Conservation (phyloP, 495 filamentous ascomycete genomes). For the Annulohypoxylon moriforme region DNA sequence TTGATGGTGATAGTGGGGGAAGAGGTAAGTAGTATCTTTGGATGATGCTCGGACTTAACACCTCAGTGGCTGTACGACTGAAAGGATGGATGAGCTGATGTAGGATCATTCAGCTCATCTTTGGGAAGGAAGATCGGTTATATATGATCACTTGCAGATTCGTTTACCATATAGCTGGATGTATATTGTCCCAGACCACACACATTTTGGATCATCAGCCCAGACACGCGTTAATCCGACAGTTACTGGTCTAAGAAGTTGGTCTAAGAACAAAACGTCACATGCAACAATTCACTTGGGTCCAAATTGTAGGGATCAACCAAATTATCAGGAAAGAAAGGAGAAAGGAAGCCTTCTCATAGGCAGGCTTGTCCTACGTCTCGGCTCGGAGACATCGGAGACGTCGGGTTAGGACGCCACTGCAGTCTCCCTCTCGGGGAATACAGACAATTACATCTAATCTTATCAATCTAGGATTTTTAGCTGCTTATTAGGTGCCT, state of each 20-base stretch:
- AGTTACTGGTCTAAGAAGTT: neutral
- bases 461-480: constrained; percentile 2
- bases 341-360: neutral
- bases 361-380: neutral
- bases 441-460: neutral
- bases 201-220: neutral
- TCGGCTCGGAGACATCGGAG: constrained; percentile 42
- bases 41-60: neutral
- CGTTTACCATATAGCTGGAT: neutral
- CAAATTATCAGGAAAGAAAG: neutral
- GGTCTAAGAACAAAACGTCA: neutral
- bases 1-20: neutral
- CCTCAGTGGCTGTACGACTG: neutral
- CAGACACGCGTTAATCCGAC: neutral
- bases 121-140: neutral
- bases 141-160: neutral
- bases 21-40: neutral
- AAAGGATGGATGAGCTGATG: neutral
- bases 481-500: too few relatives aligned
- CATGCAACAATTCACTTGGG: neutral
- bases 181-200: neutral
- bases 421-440: neutral
- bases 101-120: neutral
- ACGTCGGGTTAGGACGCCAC: constrained; percentile 32
- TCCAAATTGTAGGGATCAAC: neutral